Percentiles rank a stretch among this genome's conserved stretches.
Evolutionary conservation across 202 grass and related monocot species (phyloP).

Genomic region (Dendrocalamus latiflorus): DNA sequence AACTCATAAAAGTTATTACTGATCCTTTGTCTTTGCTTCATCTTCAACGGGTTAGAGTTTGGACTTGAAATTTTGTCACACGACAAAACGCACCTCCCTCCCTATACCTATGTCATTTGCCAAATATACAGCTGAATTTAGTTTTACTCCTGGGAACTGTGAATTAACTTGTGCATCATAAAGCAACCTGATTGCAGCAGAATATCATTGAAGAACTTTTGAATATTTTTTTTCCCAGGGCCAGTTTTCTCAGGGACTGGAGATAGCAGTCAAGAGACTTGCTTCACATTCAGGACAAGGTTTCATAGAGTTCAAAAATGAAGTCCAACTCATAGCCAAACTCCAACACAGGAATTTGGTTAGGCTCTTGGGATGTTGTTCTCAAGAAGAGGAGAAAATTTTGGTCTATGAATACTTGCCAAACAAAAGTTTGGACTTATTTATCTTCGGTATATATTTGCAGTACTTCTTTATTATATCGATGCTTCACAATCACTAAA

Average conservation of each 20-base stretch:
- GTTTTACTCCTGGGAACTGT: neutral
- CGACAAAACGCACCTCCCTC: neutral
- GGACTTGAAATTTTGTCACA: neutral
- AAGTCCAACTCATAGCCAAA: too few species aligned
- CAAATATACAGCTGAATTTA: neutral
- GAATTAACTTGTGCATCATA: neutral
- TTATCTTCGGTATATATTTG: conserved; percentile 39
- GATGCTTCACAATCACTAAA: neutral
- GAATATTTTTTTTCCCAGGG: conserved; percentile 13
- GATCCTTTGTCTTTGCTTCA: neutral
- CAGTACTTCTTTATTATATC: neutral
- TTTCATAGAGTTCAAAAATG: too few species aligned
- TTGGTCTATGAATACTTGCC: too few species aligned
- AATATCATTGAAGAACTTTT: neutral
- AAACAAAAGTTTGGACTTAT: conserved; percentile 28
- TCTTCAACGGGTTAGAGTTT: neutral
- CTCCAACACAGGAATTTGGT: too few species aligned
- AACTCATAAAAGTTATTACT: neutral
- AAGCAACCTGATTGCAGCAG: neutral
- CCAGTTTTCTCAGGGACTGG: conserved; percentile 6
- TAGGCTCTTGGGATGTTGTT: too few species aligned
- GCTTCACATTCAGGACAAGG: too few species aligned
- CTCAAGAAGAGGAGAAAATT: too few species aligned
- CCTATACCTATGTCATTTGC: neutral
- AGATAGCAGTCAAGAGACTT: too few species aligned